Conservation (phyloP, 2,329 filamentous ascomycete genomes). For the Penicillium sp. region DNA sequence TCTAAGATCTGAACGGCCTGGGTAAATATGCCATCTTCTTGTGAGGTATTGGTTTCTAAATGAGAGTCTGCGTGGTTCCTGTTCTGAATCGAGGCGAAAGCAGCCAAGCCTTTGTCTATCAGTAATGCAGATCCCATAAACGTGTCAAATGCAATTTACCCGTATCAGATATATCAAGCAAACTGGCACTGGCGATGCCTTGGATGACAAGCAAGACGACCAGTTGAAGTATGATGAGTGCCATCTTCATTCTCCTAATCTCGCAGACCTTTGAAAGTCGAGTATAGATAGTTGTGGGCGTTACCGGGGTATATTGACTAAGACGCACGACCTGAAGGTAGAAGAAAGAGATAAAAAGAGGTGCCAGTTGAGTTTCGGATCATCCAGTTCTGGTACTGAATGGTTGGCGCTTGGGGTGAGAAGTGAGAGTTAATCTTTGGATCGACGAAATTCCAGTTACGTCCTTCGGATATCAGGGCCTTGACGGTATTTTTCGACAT, state of each 20-base stretch:
- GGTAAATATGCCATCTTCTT: constrained; percentile 39
- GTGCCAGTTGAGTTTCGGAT: neutral
- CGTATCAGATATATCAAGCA: neutral
- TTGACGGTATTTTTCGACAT: neutral
- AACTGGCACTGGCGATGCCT: neutral
- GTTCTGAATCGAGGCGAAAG: neutral
- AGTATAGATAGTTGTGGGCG: neutral
- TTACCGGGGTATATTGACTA: neutral
- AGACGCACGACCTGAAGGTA: neutral
- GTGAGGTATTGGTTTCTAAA: constrained; percentile 20
- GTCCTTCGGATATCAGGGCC: neutral
- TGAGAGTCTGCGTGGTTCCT: constrained; percentile 15
- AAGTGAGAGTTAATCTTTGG: neutral
- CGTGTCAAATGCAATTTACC: neutral
- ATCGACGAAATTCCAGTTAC: neutral
- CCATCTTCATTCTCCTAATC: neutral
- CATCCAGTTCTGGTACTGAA: neutral
- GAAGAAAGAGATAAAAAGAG: neutral
- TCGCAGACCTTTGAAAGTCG: neutral
- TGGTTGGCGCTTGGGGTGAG: neutral
- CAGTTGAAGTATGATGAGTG: neutral
- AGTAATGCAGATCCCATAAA: neutral
- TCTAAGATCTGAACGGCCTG: constrained; percentile 47
- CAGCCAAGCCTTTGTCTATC: neutral
- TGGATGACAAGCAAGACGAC: neutral